Evolutionary conservation across 2,329 filamentous ascomycete genomes (phyloP), one percentile per base, ranked within the genome.

Genomic region (Macrophomina tecta): DNA sequence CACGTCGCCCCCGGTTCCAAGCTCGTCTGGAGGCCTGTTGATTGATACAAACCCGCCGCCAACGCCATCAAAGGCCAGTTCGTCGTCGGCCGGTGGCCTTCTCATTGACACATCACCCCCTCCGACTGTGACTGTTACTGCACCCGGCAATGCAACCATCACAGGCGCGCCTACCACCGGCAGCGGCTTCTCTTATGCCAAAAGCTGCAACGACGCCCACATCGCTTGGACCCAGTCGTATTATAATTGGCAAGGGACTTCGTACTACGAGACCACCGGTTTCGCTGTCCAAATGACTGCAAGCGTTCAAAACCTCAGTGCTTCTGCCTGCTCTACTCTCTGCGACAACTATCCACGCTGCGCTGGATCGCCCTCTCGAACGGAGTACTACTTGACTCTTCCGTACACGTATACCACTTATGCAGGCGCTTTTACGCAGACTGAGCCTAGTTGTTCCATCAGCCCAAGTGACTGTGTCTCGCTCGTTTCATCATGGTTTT

Each of bases 281-380:
- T 56, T 56, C 36, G 52, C 30, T 7, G 9, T 36, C 12, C 28
- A 36, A 7, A 8, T 18, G 52, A 56, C 52, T 16, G 52, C 32
- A 7, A 56, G 14, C 14, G 18, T 56, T 32, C 36, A 36, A 32
- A 56, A 40, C 32, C 52, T 40, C 52, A 40, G 32, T 30, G 52
- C 52, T 9, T 30, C 52, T 6, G 52, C 52, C 4, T 56, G 52
- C 34, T 56, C 52, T 5, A 56, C 52, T 12, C 52, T 56, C 6
- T 56, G 52, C n/a, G 52, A 56, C 32, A 36, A 56, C n/a, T 56
- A 56, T 38, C 52, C 52, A 8, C 52, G 52, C 9, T 56, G 52
- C 32, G 52, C 52, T 14, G 52, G 52, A 14, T 56, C 52, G 32
- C 52, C 52, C 12, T 56, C 32, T 16, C 12, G 52, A 1, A 38